Percentiles rank a stretch among this genome's conserved stretches.
These are phyloP conservation scores for Leptodermis oblonga DNA, from an alignment of 257 asterid genomes.

Conservation along the genomic window DNA sequence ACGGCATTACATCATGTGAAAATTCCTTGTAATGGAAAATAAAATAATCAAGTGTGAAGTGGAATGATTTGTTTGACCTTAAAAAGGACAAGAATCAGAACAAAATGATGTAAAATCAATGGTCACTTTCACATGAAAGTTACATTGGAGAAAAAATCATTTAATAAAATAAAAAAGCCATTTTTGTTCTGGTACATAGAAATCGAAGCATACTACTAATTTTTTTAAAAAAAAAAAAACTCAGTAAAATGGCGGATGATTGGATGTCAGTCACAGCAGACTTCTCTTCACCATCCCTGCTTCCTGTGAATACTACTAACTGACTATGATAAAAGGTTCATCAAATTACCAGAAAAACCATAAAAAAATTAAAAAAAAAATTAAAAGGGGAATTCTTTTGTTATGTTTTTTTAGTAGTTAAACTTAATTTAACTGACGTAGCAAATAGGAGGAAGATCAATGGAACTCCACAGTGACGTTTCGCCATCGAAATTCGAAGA, in stretches of 20 bases:
- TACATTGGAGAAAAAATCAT: background rate
- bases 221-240: too few species aligned
- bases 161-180: background rate
- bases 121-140: background rate
- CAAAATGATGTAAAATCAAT: background rate
- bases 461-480: slow-evolving; percentile 40
- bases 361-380: too few species aligned
- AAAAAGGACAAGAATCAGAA: background rate
- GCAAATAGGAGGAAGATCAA: slow-evolving; percentile 45
- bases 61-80: background rate
- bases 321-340: background rate
- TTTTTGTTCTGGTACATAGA: background rate
- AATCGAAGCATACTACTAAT: too few species aligned
- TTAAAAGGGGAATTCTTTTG: background rate
- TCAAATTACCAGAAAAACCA: background rate
- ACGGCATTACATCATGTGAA: too few species aligned
- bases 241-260: background rate
- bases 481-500: slow-evolving; percentile 20
- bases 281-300: slow-evolving; percentile 2
- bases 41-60: too few species aligned
- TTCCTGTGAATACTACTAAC: background rate
- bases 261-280: slow-evolving; percentile 8
- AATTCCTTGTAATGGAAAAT: too few species aligned
- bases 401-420: background rate
- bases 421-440: slow-evolving; percentile 20